Evolutionary conservation across 1,139 yeast genomes (phyloP).

Genomic region (Sugiyamaella xylanicola): DNA sequence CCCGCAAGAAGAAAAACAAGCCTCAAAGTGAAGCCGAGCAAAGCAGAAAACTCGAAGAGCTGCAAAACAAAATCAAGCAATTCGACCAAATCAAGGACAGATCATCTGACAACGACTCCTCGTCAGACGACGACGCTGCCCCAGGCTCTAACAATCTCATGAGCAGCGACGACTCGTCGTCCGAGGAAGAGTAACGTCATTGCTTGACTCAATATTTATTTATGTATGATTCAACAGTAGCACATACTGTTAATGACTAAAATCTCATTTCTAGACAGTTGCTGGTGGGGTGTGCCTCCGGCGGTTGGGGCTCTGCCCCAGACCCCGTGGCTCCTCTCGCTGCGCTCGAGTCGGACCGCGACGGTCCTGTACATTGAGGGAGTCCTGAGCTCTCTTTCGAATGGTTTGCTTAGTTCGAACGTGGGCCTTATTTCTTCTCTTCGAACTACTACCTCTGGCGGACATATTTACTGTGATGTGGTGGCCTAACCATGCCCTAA

Average conservation of each 20-base stretch:
- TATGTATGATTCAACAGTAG: constrained; percentile 15
- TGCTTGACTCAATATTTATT: constrained; percentile 12
- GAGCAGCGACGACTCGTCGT: constrained; percentile 35
- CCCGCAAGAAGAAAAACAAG: constrained; percentile 53
- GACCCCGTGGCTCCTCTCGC: neutral
- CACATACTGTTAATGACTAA: constrained; percentile 11
- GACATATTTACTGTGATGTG: too few relatives aligned
- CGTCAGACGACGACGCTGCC: constrained; percentile 31
- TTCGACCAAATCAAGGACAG: constrained; percentile 53
- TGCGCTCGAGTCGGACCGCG: neutral
- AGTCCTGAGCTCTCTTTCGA: too few relatives aligned
- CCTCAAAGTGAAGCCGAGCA: constrained; percentile 68
- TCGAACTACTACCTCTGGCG: too few relatives aligned
- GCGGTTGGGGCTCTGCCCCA: constrained; percentile 5
- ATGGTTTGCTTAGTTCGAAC: too few relatives aligned
- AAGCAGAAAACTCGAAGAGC: constrained; percentile 77
- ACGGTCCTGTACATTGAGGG: too few relatives aligned
- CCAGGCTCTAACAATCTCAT: constrained; percentile 29
- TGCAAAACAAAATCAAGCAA: constrained; percentile 79
- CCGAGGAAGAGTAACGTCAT: constrained; percentile 39
- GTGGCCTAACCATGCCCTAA: too few relatives aligned
- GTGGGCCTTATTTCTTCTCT: too few relatives aligned
- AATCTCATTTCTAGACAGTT: constrained; percentile 13
- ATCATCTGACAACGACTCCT: constrained; percentile 26
- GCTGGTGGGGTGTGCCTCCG: neutral